phyloP scores from a whole-genome alignment of 2,329 filamentous ascomycete species.

The Chalaropsis thielavioides region DNA sequence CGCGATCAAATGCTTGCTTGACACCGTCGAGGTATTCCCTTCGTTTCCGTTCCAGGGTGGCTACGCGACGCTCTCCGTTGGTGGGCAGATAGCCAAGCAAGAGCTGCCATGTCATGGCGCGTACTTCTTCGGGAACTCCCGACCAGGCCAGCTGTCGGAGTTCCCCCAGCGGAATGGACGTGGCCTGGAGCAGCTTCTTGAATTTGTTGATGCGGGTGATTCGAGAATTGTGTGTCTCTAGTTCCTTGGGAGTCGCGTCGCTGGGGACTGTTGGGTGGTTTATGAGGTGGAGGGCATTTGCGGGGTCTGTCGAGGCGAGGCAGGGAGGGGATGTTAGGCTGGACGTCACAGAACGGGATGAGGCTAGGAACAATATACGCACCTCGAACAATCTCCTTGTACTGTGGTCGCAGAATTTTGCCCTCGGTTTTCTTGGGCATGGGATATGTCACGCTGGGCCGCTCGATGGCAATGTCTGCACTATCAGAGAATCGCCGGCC shows the following conservation, averaged over 20 bases:
- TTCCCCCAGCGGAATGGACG: conserved; percentile 72
- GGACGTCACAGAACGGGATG: no score
- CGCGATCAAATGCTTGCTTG: conserved; percentile 52
- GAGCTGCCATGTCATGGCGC: conserved; percentile 98
- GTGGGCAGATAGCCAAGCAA: conserved; percentile 89
- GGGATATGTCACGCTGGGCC: conserved; percentile 69
- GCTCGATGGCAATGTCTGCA: conserved; percentile 85
- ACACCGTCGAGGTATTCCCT: conserved; percentile 96
- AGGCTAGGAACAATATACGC: no score
- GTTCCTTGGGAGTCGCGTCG: conserved; percentile 66
- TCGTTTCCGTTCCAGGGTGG: conserved; percentile 81
- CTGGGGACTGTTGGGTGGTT: conserved; percentile 63
- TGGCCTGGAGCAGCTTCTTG: conserved; percentile 86
- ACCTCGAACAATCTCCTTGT: conserved; percentile 85
- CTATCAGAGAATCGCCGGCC: conserved; percentile 63
- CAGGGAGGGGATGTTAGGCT: background rate
- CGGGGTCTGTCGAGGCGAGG: conserved; percentile 43
- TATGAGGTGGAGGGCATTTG: conserved; percentile 88
- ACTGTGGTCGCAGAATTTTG: conserved; percentile 91
- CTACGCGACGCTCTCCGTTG: conserved; percentile 83
- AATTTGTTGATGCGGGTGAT: conserved; percentile 97
- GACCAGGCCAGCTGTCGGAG: conserved; percentile 83
- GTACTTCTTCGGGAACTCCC: conserved; percentile 83
- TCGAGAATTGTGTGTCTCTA: conserved; percentile 71
- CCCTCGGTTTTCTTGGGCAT: conserved; percentile 79